Evolutionary conservation across 2,329 filamentous ascomycete genomes (phyloP), one percentile per base, ranked within the genome.

Genomic region (Apiospora sp.): DNA sequence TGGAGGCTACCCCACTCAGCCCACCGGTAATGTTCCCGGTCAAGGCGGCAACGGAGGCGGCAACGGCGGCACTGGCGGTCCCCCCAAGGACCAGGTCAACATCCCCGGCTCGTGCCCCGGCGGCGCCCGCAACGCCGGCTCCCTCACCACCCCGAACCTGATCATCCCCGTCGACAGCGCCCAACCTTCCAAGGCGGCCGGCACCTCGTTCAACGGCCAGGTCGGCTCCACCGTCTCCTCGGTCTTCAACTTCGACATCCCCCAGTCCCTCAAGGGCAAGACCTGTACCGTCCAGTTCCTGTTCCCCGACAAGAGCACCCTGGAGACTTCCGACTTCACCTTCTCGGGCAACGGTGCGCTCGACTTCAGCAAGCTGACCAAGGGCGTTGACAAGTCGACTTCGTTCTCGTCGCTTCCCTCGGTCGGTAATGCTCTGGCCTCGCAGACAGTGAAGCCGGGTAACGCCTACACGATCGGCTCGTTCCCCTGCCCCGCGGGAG

Each of bases 241-340:
- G 16, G 87, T 93, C 78, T 93, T 92, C 87, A 92, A 92, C 84
- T 94, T 93, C 82, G 90, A 92, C 78, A 88, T 93, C 67, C 88
- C 88, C 0, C 75, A 80, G 3, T 80, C 82, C 3, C 86, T 89
- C 75, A 76, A 83, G 16, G 89, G 88, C 76, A 89, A 89, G 82
- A 88, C 83, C 7, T 94, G 92, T 83, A 87, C 44, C 8, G 83
- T 92, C 5, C 83, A 91, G 72, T 93, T 93, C 87, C 84, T 92
- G 64, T 88, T 93, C 82, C 92, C 92, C 14, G 81, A 61, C 10
- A 49, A 89, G 74, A 77, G 84, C 22, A 81, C 91, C 46, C 87
- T 92, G n/a, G 81, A 89, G 81, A 91, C 90, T 1, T 91, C 90
- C 0, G 84, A 85, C 14, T 89, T 87, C 78, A 87, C 83, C 37